These are phyloP conservation scores for Scenedesmus sp. DNA, from an alignment of 163 green algal species.

Conservation along the genomic window DNA sequence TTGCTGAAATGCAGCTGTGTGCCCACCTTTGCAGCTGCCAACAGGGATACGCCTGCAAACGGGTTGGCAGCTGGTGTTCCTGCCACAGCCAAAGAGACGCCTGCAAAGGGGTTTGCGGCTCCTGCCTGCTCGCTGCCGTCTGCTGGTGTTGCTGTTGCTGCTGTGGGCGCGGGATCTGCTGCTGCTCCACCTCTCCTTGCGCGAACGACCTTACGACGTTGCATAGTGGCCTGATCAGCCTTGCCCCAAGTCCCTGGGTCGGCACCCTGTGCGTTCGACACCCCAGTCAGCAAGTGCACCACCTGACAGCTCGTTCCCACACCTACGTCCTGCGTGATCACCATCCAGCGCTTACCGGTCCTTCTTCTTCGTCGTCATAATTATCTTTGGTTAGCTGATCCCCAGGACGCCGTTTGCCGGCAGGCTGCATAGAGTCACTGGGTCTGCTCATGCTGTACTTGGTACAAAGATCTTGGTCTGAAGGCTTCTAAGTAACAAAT, in stretches of 20 bases:
- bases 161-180: neutral
- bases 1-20: neutral
- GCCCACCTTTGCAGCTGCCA: conserved; percentile 37
- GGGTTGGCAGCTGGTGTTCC: conserved; percentile 46
- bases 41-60: conserved; percentile 41
- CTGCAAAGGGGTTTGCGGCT: conserved; percentile 59
- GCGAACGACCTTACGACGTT: conserved; percentile 70
- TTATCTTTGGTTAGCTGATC: conserved; percentile 79
- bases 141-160: conserved; percentile 50
- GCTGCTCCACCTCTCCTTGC: conserved; percentile 54
- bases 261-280: conserved; percentile 25
- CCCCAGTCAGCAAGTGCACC: neutral
- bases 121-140: conserved; percentile 50
- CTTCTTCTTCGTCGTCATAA: conserved; percentile 62
- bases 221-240: conserved; percentile 70
- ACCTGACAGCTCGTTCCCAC: conserved; percentile 13
- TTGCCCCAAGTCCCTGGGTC: conserved; percentile 66
- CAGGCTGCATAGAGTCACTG: conserved; percentile 71
- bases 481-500: neutral
- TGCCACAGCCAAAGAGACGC: conserved; percentile 33
- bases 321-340: neutral
- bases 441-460: conserved; percentile 63
- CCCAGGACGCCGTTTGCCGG: conserved; percentile 71
- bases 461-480: neutral
- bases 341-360: neutral